A percentile compares a stretch with the other conserved stretches of the same genome.
Evolutionary conservation across 345 rosid genomes (phyloP).

Genomic region (Barbarea vulgaris): DNA sequence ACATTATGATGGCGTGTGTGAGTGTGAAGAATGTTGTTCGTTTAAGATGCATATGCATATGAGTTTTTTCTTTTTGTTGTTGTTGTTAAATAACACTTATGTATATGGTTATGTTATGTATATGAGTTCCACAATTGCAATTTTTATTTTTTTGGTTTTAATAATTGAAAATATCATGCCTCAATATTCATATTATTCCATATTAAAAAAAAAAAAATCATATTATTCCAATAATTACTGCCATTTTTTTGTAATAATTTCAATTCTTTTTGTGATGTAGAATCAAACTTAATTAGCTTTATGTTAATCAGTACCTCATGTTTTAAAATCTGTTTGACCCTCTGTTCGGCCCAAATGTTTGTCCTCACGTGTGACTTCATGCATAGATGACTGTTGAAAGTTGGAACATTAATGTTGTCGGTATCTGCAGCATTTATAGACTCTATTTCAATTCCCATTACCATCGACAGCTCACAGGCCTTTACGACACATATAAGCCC

Average conservation of each 20-base stretch:
- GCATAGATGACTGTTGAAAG: not conserved
- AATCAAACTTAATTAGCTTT: not conserved
- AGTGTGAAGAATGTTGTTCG: not conserved
- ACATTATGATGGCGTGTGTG: not conserved
- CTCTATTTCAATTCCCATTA: not conserved
- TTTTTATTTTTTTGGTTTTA: too few species aligned
- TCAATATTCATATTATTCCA: not conserved
- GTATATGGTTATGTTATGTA: too few species aligned
- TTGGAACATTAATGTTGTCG: not conserved
- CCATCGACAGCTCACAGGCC: constrained; percentile 23
- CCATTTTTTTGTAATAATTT: not conserved
- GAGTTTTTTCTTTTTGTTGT: too few species aligned
- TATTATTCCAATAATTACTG: not conserved
- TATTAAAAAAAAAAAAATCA: not conserved
- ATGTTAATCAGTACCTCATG: not conserved
- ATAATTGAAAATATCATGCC: not conserved
- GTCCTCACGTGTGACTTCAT: not conserved
- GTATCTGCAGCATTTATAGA: constrained; percentile 13
- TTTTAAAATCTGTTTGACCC: not conserved
- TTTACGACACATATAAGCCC: not conserved
- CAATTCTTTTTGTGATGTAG: not conserved
- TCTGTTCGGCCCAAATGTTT: not conserved
- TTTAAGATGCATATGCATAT: not conserved
- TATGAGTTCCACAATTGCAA: not conserved
- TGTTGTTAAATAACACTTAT: too few species aligned